Evolutionary conservation across 2,329 filamentous ascomycete genomes (phyloP), one percentile per base, ranked within the genome.

Genomic region (Colletotrichum higginsianum): DNA sequence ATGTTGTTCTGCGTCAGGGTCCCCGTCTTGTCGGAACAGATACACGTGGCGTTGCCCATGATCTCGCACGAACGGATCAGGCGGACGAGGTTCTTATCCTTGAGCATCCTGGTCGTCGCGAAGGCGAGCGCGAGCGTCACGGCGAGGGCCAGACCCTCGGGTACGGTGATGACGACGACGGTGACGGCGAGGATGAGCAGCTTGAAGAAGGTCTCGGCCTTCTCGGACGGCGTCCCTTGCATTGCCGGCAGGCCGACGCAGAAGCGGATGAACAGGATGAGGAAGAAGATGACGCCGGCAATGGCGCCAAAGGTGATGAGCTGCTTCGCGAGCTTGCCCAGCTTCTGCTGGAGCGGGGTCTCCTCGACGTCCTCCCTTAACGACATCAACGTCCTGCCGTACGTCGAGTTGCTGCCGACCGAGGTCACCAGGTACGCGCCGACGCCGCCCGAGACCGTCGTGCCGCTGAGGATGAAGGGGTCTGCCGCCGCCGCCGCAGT

Each of bases 391-490:
- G 91, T 94, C 77, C 93, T 93, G 67, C 93, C 93, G 76, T 93
- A 91, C 42, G 89, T 92, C 0, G 93, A 94, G 79, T 95, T 88
- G 46, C 92, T 86, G 74, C 93, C 93, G 21, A 92, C 90, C 5
- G 93, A 89, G 1, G 92, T 94, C 66, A 95, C 93, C 66, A 96
- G 80, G 80, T 94, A 95, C 4, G 89, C 90, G 12, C 94, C 93
- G 9, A 94, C 87, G 66, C 93, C 93, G 76, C 94, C 92, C 0
- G 90, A 90, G 13, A 96, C 90, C 75, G 94, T 94, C 3, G 92
- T 92, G 56, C 93, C 93, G 26, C 93, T 95, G 4, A 95, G 85
- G 73, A 96, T 94, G 80, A 96, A 96, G 0, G 93, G 93, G 75
- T 95, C 93, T 73, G 92, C 83, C 77, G 87, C 86, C 44, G 92